These are phyloP conservation scores for Salix caprea DNA, from an alignment of 345 rosid species.

Conservation along the genomic window DNA sequence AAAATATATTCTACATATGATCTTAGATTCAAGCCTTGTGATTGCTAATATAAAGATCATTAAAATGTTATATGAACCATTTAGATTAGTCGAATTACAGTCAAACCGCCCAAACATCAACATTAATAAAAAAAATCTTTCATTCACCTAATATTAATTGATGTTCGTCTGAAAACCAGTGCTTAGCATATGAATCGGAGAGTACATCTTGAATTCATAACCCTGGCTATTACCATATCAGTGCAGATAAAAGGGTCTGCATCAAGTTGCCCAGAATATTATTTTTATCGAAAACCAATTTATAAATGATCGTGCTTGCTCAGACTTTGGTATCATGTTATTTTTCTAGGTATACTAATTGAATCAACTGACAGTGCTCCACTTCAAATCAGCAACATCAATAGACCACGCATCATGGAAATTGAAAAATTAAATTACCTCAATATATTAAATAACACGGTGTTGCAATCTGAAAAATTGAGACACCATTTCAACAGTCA, in stretches of 20 bases:
- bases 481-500: neutral
- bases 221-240: neutral
- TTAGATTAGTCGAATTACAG: too few species aligned
- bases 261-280: neutral
- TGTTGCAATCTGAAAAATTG: neutral
- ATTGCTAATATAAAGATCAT: too few species aligned
- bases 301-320: slow-evolving; percentile 10
- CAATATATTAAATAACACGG: neutral
- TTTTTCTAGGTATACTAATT: slow-evolving; percentile 26
- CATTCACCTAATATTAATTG: neutral
- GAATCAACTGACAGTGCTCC: neutral
- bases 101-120: too few species aligned
- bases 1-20: too few species aligned
- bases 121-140: neutral
- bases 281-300: slow-evolving; percentile 19
- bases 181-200: neutral
- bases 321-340: slow-evolving; percentile 22
- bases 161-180: neutral
- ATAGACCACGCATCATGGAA: neutral
- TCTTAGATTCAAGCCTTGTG: rapidly evolving
- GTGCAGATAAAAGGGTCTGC: neutral
- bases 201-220: neutral
- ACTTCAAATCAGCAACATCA: neutral
- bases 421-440: neutral
- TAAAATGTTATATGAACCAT: too few species aligned